Evolutionary conservation across 805 yeast genomes (phyloP), one percentile per base, ranked within the genome.

Genomic region (Zygoascus biomembranicola): DNA sequence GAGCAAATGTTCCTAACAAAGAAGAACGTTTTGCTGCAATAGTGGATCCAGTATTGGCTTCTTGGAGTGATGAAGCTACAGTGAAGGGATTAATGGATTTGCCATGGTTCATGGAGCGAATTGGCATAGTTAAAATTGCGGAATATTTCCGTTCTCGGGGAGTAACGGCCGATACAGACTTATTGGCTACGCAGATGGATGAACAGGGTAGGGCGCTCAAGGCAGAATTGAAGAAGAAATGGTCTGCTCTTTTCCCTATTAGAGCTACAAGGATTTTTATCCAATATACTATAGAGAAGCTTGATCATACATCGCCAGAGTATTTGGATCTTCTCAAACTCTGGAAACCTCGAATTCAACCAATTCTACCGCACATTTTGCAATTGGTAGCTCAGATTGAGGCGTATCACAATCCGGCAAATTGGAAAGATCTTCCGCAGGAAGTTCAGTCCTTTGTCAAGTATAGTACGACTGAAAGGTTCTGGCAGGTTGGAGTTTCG

Each of bases 401-500:
- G 69, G 89, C 96, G 0, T 94, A 90, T 64, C 97, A 90, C 66
- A 87, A 94, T 63, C 96, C 98, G 0, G 85, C 76, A 11, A 92
- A 92, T 67, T 92, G 99, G 98, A 74, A 74, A 13, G 87, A 81
- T 42, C 73, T 94, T 49, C 98, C 99, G 0, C 78, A 77, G 2
- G 95, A 89, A 53, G 98, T 94, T 1, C 96, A 88, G 66, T 77
- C 92, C 1, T 92, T 95, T 73, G 96, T 92, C n/a, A 79, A 80
- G 59, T 85, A 88, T 62, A 85, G 95, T 56, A 85, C 95, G 49
- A 82, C 84, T 66, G 99, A 94, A 71, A 76, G 98, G 63, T 94
- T 94, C 67, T 94, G 99, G 99, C 98, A 95, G 65, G 95, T 90
- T 56, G 99, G 99, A 16, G 95, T 95, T 20, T 87, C 97, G 1